Base-by-base conservation (phyloP, 176 grass and related monocot genomes). In the Triticum turgidum region DNA sequence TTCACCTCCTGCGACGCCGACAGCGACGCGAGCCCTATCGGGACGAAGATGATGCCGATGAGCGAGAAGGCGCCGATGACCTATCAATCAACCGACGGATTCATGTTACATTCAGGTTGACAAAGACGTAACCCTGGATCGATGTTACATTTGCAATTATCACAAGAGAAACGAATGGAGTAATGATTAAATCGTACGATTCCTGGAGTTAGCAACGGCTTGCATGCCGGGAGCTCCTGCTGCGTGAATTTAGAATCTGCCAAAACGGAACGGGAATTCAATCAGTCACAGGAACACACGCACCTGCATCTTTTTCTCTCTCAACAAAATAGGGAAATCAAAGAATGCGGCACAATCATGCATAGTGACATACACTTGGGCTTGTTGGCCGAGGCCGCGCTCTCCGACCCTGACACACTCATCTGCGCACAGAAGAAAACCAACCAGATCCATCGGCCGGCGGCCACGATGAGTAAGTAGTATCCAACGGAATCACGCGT, bases 171-270 rank as follows among this genome's bases (percentile, higher is more conserved):
- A 24, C 20, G 35, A 7, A 81, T 7, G 56, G 42, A 34, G 38
- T 6, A 17, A 24, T 5, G 13, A 45, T 45, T 45, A 25, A 32
- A 76, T 0, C 47, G 17, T 96, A 98, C 93, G 20, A 94, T 91
- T 82, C 88, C 88, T 21, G 96, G 96, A 76, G 96, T 98, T 52
- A 94, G 10, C 11, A 98, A 49, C 9, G 96, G 96, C 76, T 98
- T 98, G 82, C 96, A 98, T 89, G 96, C 91, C 14, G 96, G 96
- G 39, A 98, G 90, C 86, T 98, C 96, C 86, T 98, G 93, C 82
- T 98, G 96, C 9, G 93, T 95, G 35, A 98, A 98, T 77, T 86
- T 93, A 8, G 96, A 98, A 94, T 95, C 96, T 98, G 79, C 45
- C 45, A 77, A 18, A 61, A 34, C 13, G 11, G 18, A 49, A 20